Evolutionary conservation across 208 protist genomes (phyloP), one percentile per base, ranked within the genome.

Genomic region (Leishmania gerbilli): DNA sequence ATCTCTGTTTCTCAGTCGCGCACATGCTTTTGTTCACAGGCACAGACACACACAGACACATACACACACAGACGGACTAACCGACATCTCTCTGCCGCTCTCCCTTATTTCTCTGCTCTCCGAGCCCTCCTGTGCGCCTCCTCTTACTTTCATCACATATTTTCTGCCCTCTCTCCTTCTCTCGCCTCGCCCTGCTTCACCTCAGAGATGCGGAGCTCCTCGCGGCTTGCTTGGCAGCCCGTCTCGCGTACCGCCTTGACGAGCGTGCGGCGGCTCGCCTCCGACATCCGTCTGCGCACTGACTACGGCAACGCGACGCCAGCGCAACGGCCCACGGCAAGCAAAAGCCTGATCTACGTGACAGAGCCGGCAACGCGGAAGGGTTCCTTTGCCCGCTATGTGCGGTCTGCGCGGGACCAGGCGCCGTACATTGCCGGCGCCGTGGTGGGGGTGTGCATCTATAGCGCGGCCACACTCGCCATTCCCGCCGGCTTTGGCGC

Each of bases 401-500:
- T 97, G 4, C 77, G 76, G 37, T 80, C 87, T 15, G 92, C 92
- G 0, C 69, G 79, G 13, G 85, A 86, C 9, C 87, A 97, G 85
- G 65, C 79, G 37, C 86, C 85, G 37, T 89, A 85, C 75, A 95
- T 97, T 65, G 88, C 84, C 0, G 89, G 91, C 27, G 92, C 95
- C 34, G 89, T 97, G 4, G 79, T 77, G 7, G 90, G 93, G 42
- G 92, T 96, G 31, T 87, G 80, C 55, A 62, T 96, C 37, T 97
- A 96, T 88, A 93, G 92, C 75, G 85, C 84, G 53, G 92, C 92
- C 27, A 97, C 95, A 13, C 90, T 98, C 45, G 92, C 91, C 58
- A 97, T 97, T 77, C 95, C 95, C 5, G 86, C 91, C 13, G 88
- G 88, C 65, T 95, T 98, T 80, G 95, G 95, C 31, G 27, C 88